Conservation (phyloP, 148 eudicot genomes). For the Suaeda aralocaspica region DNA sequence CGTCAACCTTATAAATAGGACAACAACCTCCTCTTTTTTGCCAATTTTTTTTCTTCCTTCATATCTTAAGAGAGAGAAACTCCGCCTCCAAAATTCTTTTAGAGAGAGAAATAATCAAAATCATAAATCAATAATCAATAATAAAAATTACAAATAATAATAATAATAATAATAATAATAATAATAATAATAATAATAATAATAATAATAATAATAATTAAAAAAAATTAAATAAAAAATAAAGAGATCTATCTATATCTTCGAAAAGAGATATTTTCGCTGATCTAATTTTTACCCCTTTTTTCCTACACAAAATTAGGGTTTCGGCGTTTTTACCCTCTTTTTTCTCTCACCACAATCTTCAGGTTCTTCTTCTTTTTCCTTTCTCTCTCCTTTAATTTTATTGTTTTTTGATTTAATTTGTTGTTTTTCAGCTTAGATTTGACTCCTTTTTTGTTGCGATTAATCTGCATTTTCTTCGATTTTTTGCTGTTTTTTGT, state of each 20-base stretch:
- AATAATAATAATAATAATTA: no score
- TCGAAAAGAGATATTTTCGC: constrained; percentile 38
- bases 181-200: neutral
- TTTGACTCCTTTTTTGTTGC: neutral
- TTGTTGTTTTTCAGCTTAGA: neutral
- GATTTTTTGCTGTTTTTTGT: constrained; percentile 5
- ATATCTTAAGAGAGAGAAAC: constrained; percentile 14
- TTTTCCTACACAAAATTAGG: constrained; percentile 29
- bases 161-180: no score
- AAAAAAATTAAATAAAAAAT: constrained; percentile 4
- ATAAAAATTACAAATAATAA: neutral
- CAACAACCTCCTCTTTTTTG: constrained; percentile 22
- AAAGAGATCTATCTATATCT: constrained; percentile 39
- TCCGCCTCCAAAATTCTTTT: neutral
- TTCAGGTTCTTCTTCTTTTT: constrained; percentile 17
- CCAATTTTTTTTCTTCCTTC: constrained; percentile 2
- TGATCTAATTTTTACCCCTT: constrained; percentile 18
- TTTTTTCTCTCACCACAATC: constrained; percentile 15
- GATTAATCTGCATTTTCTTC: constrained; percentile 21
- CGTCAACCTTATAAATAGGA: constrained; percentile 29
- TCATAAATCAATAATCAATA: neutral
- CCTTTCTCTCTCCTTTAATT: neutral
- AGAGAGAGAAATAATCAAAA: neutral
- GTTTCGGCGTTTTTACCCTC: constrained; percentile 21
- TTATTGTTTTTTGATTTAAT: neutral